Conservation (phyloP, 345 rosid genomes). For the Adansonia digitata region DNA sequence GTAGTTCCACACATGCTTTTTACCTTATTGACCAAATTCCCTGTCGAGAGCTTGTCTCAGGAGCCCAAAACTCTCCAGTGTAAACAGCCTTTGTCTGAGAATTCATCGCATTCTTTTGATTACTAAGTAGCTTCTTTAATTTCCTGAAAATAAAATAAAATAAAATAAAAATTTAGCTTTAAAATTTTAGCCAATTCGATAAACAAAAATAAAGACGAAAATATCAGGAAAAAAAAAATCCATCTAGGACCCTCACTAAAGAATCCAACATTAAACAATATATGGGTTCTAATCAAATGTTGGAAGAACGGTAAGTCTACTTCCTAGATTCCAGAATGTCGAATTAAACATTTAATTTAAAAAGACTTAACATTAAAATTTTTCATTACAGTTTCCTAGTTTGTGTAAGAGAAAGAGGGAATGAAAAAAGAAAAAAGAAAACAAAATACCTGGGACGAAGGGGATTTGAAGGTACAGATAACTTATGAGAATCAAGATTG, state of each 20-base stretch:
- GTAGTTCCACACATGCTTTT: neutral
- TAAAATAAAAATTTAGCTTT: neutral
- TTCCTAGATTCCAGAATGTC: neutral
- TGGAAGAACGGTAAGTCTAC: neutral
- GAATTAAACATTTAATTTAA: neutral
- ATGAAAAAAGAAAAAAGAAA: neutral
- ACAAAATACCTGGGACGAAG: constrained; percentile 49
- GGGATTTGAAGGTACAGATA: constrained; percentile 42
- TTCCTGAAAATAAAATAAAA: constrained; percentile 40
- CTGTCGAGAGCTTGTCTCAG: constrained; percentile 37
- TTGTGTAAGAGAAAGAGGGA: neutral
- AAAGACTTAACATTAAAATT: neutral
- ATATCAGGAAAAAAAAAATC: neutral
- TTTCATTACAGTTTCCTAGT: neutral
- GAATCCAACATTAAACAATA: neutral
- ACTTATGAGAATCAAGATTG: constrained; percentile 36
- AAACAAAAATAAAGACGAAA: neutral
- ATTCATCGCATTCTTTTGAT: constrained; percentile 30
- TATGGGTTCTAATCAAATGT: neutral
- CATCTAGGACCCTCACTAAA: constrained; percentile 6
- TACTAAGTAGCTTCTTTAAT: constrained; percentile 42
- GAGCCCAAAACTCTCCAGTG: constrained; percentile 40
- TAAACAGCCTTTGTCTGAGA: constrained; percentile 46
- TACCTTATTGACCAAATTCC: constrained; percentile 97
- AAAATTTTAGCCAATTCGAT: neutral